Conservation (phyloP, 441 rosid genomes). For the Erysimum cheiri region DNA sequence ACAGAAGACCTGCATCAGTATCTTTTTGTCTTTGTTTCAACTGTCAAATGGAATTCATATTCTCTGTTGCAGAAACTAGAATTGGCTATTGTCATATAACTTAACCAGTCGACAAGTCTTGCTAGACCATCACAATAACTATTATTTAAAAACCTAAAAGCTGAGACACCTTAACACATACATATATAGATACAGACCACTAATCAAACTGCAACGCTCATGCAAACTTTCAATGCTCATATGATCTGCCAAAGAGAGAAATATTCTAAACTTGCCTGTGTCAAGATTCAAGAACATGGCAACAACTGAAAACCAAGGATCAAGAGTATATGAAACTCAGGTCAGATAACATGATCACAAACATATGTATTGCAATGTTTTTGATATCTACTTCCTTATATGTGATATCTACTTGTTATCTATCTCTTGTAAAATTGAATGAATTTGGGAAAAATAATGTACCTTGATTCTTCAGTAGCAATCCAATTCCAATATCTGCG, state of each 20-base stretch:
- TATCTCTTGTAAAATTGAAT: neutral
- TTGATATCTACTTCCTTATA: neutral
- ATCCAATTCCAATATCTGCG: conserved; percentile 90
- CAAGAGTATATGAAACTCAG: neutral
- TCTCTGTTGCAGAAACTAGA: neutral
- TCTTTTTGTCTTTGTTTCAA: neutral
- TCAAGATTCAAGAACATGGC: conserved; percentile 5
- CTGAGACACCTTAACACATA: neutral
- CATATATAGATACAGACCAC: neutral
- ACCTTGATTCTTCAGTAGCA: conserved; percentile 89
- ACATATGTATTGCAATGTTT: neutral
- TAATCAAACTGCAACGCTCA: neutral
- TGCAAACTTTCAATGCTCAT: neutral
- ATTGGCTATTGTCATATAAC: neutral
- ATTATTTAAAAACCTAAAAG: neutral
- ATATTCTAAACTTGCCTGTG: neutral
- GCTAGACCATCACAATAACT: conserved; percentile 9
- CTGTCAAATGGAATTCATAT: neutral
- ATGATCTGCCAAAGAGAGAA: neutral
- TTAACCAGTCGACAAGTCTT: neutral
- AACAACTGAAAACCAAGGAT: neutral
- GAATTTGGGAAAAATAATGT: neutral
- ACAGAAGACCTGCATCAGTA: neutral
- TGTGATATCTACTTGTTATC: neutral
- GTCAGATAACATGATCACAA: neutral